Evolutionary conservation across 371 early-diverging fungal species (phyloP), one percentile per base, ranked within the genome.

Genomic region (Mortierella sp.): DNA sequence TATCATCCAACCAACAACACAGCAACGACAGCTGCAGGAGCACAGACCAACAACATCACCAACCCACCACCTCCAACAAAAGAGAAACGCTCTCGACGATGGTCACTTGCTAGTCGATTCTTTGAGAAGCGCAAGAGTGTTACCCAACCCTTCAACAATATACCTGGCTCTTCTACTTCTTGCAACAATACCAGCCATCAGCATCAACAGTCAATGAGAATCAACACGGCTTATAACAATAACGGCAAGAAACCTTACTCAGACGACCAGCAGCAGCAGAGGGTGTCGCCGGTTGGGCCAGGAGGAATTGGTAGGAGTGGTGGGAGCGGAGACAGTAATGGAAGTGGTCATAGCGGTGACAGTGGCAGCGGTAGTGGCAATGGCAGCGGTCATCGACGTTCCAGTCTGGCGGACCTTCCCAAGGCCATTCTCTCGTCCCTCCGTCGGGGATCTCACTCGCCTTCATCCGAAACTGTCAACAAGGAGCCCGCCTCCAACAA

Each of bases 331-430:
- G 50, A 34, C 37, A 69, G 69, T 46, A 10, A 21, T n/a, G 75
- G 50, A 10, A 75, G 37, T 31, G 51, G n/a, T 48, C 59, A 31
- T 31, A 74, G 37, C 34, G 48, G 72, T 13, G 55, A 40, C 14
- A 57, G 31, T 13, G 31, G 51, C 24, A 14, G 51, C 37, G 67
- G 64, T n/a, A 11, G 2, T 34, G 37, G 72, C 3, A 31, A 72
- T 11, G 14, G 77, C 13, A 43, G 73, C 21, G 64, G 64, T 67
- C 37, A 67, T 43, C 76, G 82, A 3, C 76, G 86, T 1, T 44
- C 76, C 31, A 81, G 79, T 44, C 71, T 86, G 48, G 79, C 37
- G 3, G 86, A 79, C 50, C 73, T 81, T 53, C 82, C 86, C 8
- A 86, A 81, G 40, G 78, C 81, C 4, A 69, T 81, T 28, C 43